Base-by-base conservation (phyloP, 371 early-diverging fungal genomes). In the Ordospora colligata region DNA sequence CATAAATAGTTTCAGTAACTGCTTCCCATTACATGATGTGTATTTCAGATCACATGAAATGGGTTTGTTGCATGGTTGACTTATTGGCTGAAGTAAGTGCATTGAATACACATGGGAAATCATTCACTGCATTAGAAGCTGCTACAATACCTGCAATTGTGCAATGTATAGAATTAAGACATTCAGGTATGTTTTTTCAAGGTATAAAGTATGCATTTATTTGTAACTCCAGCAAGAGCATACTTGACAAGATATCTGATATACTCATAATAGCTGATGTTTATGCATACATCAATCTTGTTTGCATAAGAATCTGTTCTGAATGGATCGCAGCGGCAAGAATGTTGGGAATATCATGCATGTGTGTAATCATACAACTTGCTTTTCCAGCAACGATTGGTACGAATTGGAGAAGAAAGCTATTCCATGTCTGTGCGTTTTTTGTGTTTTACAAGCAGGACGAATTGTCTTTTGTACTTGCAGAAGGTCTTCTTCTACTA, bases 371-470 rank as follows among this genome's bases (percentile, higher is more conserved):
- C 11, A 22, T 65, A 6, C 71, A 71, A 45, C 10, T 12, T 42
- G 14, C 52, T 25, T 43, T 50, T 21, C 37, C 54, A 44, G 52
- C 37, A 14, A 27, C 21, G 11, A 27, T 46, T n/a, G 12, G 42
- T 10, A 67, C 63, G 27, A 76, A 76, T 51, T 40, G 52, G 25
- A 71, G 37, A 4, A 44, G 77, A 52, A 76, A 76, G 47, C 14
- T 54, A 40, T 71, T 76, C 67, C 77, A 76, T 54, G 5, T 76
- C 25, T 62, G 69, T 51, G 17, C 45, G 17, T 67, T 71, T 40
- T 25, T 50, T 37, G 45, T 65, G 40, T 71, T 64, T 45, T 65
- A 54, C 52, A 63, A 71, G 17, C 45, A 47, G 47, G n/a, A 58
- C n/a, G 2, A 45, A 12, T n/a, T 76, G 32, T 37, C 58, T 21